Percentiles rank a stretch among this genome's conserved stretches.
Conservation (phyloP, 1,284 basidiomycete genomes). For the Ganoderma meredithae region DNA sequence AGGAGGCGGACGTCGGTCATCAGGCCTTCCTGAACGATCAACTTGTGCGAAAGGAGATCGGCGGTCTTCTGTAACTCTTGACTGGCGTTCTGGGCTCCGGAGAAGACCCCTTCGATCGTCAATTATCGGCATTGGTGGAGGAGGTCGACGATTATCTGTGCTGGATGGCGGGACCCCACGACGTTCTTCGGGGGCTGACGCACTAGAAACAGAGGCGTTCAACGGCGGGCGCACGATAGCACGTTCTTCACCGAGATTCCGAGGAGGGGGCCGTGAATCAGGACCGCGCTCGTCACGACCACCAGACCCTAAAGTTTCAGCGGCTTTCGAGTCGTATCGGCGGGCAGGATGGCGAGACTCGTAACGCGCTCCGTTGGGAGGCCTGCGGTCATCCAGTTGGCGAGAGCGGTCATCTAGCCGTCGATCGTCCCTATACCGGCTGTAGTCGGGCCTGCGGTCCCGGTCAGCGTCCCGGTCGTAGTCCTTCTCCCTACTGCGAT, state of each 20-base stretch:
- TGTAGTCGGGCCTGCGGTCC: constrained; percentile 37
- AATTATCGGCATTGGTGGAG: constrained; percentile 6
- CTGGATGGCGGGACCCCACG: constrained; percentile 11
- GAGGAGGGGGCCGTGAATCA: constrained; percentile 30
- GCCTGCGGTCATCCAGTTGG: constrained; percentile 33
- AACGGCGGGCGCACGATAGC: constrained; percentile 33
- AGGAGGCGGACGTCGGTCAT: constrained; percentile 25
- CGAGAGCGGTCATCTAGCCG: constrained; percentile 38
- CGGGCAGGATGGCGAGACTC: constrained; percentile 35
- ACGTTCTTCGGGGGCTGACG: constrained; percentile 33
- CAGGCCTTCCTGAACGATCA: constrained; percentile 19
- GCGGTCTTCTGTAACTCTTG: constrained; percentile 23
- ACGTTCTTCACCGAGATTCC: constrained; percentile 39
- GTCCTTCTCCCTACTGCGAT: constrained; percentile 35
- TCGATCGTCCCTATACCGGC: constrained; percentile 36
- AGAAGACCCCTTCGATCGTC: constrained; percentile 14
- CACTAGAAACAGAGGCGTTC: constrained; percentile 14
- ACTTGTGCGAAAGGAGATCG: constrained; percentile 15
- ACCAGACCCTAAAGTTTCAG: constrained; percentile 27
- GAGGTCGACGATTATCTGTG: constrained; percentile 24
- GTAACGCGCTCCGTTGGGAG: constrained; percentile 32
- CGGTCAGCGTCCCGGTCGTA: constrained; percentile 38
- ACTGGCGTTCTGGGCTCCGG: constrained; percentile 23
- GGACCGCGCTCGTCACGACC: constrained; percentile 30
- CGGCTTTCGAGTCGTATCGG: constrained; percentile 37